Evolutionary conservation across 2,329 filamentous ascomycete genomes (phyloP).

Genomic region (Fusarium sambucinum): DNA sequence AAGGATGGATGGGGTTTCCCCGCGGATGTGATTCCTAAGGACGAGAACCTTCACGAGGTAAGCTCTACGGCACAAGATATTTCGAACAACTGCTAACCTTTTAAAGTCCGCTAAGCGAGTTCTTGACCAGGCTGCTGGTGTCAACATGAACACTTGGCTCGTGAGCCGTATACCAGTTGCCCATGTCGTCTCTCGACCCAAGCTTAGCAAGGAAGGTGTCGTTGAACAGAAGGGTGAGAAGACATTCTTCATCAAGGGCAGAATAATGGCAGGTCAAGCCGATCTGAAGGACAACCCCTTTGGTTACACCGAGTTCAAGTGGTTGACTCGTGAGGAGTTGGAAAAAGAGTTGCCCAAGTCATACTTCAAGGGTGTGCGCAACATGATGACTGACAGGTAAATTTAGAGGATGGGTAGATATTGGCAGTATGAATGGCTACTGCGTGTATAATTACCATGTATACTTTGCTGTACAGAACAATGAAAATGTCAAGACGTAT

Average conservation of each 20-base stretch:
- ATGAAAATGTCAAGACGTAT: conserved; percentile 24
- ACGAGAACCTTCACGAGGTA: conserved; percentile 87
- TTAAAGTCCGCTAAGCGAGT: conserved; percentile 83
- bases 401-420: conserved; percentile 25
- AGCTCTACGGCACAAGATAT: conserved; percentile 38
- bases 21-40: conserved; percentile 72
- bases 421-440: conserved; percentile 30
- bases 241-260: conserved; percentile 94
- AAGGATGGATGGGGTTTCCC: conserved; percentile 88
- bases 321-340: conserved; percentile 92
- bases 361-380: conserved; percentile 81
- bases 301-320: conserved; percentile 86
- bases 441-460: conserved; percentile 50
- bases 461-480: conserved; percentile 49
- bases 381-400: conserved; percentile 86
- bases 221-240: conserved; percentile 74
- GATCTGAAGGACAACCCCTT: conserved; percentile 78
- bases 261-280: conserved; percentile 97
- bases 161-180: conserved; percentile 91
- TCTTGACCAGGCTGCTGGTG: conserved; percentile 79
- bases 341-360: conserved; percentile 70
- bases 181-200: conserved; percentile 73
- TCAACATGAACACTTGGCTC: conserved; percentile 99
- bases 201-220: conserved; percentile 58
- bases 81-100: conserved; percentile 2